A percentile compares a stretch with the other conserved stretches of the same genome.
Conservation (phyloP, 257 asterid genomes). For the Solanum virginianum region DNA sequence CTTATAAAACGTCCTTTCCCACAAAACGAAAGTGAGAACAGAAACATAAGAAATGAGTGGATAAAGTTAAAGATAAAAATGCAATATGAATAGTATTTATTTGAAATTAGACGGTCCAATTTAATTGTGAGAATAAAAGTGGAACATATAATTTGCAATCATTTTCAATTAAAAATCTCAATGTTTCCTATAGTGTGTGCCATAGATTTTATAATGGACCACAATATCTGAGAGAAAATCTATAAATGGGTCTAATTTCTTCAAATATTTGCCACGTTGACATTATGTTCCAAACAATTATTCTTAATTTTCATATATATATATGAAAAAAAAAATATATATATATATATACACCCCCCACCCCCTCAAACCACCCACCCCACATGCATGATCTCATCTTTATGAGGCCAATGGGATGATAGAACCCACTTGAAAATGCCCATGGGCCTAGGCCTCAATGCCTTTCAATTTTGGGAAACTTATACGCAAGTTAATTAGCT, state of each 20-base stretch:
- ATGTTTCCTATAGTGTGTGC: not conserved
- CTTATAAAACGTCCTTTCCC: no score
- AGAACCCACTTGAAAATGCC: not conserved
- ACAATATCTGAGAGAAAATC: not conserved
- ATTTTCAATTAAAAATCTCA: not conserved
- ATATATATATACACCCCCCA: not conserved
- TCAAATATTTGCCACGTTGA: not conserved
- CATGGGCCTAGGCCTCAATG: not conserved
- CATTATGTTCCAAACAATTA: not conserved
- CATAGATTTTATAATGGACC: not conserved
- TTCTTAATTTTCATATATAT: not conserved
- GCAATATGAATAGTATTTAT: not conserved
- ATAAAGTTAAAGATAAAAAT: not conserved
- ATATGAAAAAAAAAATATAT: not conserved
- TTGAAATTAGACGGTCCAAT: not conserved
- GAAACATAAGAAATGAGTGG: not conserved
- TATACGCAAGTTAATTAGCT: no score
- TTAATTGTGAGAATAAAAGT: not conserved
- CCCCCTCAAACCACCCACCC: not conserved
- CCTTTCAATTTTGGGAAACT: not conserved
- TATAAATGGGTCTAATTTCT: not conserved
- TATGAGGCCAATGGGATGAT: not conserved
- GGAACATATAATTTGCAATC: not conserved
- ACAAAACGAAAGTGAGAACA: not conserved
- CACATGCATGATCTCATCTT: not conserved